Percentiles rank a stretch among this genome's conserved stretches.
Evolutionary conservation across 2,329 filamentous ascomycete genomes (phyloP).

Genomic region (Ophiostoma pallidulum): DNA sequence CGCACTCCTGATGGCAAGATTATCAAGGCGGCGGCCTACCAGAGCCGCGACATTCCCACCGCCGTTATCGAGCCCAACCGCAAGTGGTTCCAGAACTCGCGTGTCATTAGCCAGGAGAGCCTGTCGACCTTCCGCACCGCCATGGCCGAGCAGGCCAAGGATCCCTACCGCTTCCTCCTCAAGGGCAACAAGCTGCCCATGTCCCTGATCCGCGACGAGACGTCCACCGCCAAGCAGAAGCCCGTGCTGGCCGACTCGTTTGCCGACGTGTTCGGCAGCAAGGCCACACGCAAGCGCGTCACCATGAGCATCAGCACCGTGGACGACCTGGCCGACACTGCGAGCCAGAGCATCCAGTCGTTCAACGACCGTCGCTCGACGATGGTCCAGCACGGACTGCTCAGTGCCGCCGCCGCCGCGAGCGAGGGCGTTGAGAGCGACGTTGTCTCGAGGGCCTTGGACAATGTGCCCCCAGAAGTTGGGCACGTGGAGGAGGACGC

Average conservation of each 20-base stretch:
- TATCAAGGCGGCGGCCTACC: conserved; percentile 44
- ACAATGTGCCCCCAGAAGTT: conserved; percentile 19
- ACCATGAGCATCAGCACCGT: conserved; percentile 59
- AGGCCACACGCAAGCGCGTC: conserved; percentile 83
- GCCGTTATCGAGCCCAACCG: conserved; percentile 91
- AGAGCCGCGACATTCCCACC: conserved; percentile 70
- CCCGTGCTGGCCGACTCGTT: conserved; percentile 42
- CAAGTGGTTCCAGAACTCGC: conserved; percentile 96
- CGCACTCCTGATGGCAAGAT: conserved; percentile 78
- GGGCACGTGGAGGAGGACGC: conserved; percentile 21
- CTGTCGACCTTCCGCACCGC: conserved; percentile 66
- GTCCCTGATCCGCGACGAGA: conserved; percentile 78
- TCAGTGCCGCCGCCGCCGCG: conserved; percentile 47
- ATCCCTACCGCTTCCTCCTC: conserved; percentile 89
- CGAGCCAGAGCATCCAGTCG: conserved; percentile 67
- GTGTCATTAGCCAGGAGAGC: conserved; percentile 77
- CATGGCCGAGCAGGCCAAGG: conserved; percentile 78
- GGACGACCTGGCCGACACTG: conserved; percentile 70
- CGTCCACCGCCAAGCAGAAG: conserved; percentile 55
- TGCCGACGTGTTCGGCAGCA: conserved; percentile 82
- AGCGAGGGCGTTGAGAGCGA: conserved; percentile 38
- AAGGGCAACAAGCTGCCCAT: conserved; percentile 97
- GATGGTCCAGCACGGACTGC: conserved; percentile 62
- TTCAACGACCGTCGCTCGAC: conserved; percentile 60
- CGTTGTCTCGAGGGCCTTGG: conserved; percentile 26